Base-by-base conservation (phyloP, 2,329 filamentous ascomycete species). In the Phialophora macrospora region DNA sequence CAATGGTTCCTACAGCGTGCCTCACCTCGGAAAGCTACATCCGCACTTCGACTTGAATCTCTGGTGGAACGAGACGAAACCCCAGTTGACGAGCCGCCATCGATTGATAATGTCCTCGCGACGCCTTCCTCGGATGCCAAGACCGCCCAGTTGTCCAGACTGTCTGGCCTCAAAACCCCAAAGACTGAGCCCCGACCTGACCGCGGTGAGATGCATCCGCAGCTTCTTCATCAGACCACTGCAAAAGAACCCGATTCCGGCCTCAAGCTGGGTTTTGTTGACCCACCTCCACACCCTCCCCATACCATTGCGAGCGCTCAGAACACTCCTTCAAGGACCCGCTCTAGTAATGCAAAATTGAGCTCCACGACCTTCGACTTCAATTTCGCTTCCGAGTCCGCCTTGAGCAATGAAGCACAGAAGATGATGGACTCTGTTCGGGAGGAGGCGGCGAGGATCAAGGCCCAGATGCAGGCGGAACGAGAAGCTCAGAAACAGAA, bases 171-270 rank as follows among this genome's bases (percentile, higher is more conserved):
- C 62, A 75, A 89, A 62, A 83, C 90, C 1, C 92, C 92, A 4
- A 83, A 82, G 48, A 86, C 86, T 46, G 87, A 3, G 84, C 80
- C 90, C 71, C 90, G 90, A 79, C 90, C 92, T 26, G 82, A 89
- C 55, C 84, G 84, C 69, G 87, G 88, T 66, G 93, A 97, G 76
- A 97, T 97, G 93, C 93, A 97, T 75, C 94, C 94, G 8, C 91
- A 90, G 80, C 91, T 90, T 75, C 86, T 87, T 63, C 92, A 95
- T 64, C 84, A 86, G 61, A 89, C 84, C 70, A 93, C 90, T 24
- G 90, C 88, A 68, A 91, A 90, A 61, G 82, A 91, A 52, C 86
- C 90, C 1, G 93, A 95, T 28, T 92, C 93, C 11, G 92, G 90
- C 5, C 82, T 95, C 51, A 87, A 90, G 73, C 84, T 96, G 24